Base-by-base conservation (phyloP, 2,329 filamentous ascomycete genomes). In the Ceratocystis variospora region DNA sequence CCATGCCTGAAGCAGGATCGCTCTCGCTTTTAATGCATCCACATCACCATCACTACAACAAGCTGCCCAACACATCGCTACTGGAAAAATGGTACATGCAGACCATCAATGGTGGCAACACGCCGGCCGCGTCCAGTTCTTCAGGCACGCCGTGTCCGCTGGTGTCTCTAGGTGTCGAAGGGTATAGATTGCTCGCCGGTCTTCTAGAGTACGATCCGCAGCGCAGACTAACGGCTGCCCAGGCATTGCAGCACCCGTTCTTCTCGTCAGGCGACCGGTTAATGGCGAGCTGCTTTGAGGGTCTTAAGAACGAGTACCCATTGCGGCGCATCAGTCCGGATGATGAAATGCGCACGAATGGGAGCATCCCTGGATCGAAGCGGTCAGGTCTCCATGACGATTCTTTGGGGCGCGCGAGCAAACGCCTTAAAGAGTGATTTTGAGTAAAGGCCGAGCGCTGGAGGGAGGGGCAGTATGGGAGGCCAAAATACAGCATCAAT, bases 121-220 rank as follows among this genome's bases (percentile, higher is more conserved):
- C 78, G 22, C 81, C 80, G 68, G 79, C 79, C 3, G 73, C 79
- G 1, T 76, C 78, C 15, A 77, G 78, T 2, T 76, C 76, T 4
- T 75, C 77, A 0, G 71, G 75, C 41, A 72, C 73, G 37, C 70
- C 74, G 57, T 74, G 73, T 3, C 75, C 77, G 28, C 77, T 84
- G n/a, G 78, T 82, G 2, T 84, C 82, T 0, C 83, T 90, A 0
- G 88, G 88, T 1, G 75, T 81, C 0, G 89, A 96, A 69, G 93
- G 94, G 1, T 90, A 91, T 73, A 87, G 88, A 70, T 79, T 99
- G 1, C 82, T 99, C 0, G 83, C 88, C 3, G 87, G 86, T 0
- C 79, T 99, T 62, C 82, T 99, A 10, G 90, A 96, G 72, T 99
- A 97, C 74, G 93, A 99, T 74, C 94, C 94, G 0, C 83, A 88